Base-by-base conservation (phyloP, 2,329 filamentous ascomycete genomes). In the Ophiostoma piceae region DNA sequence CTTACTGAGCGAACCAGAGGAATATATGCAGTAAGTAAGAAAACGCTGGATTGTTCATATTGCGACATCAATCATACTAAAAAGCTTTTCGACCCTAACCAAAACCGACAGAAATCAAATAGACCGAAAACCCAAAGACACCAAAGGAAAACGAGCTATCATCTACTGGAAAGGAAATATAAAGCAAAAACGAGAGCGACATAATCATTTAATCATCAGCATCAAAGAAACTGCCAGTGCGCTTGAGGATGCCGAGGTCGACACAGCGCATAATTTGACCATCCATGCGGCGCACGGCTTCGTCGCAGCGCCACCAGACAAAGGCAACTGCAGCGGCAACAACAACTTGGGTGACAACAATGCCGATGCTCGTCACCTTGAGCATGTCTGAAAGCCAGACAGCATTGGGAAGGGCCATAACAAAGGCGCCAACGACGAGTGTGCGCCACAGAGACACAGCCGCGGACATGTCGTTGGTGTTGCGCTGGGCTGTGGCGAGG, bases 401-500 rank as follows among this genome's bases (percentile, higher is more conserved):
- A 1, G 77, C 78, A 47, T 76, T 77, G 14, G 83, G 82, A 19
- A 82, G 69, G 26, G 77, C 80, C 16, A 84, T 79, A 19, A 82
- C 78, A 67, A 84, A 82, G 2, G 79, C 75, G 6, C 83, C 84
- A 0, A 79, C 78, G 4, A 79, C 74, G 19, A 84, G 66, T 14
- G 76, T 78, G 29, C 82, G 79, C 76, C 82, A 79, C 51, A 80
- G 77, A 1, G 76, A 71, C 2, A 84, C 77, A 39, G 78, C 81
- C 3, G 78, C 80, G 35, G 79, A 76, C 83, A 86, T 85, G 73
- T 85, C 83, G 16, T 79, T 79, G 19, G 80, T 81, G 73, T 79
- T 82, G 39, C 83, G 80, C 68, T 83, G 78, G 32, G 80, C 79
- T 14, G 81, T 76, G n/a, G 77, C 77, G 32, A 84, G 77, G 74